Evolutionary conservation across 2,329 filamentous ascomycete species (phyloP).

Genomic region (Talaromyces verruculosus): DNA sequence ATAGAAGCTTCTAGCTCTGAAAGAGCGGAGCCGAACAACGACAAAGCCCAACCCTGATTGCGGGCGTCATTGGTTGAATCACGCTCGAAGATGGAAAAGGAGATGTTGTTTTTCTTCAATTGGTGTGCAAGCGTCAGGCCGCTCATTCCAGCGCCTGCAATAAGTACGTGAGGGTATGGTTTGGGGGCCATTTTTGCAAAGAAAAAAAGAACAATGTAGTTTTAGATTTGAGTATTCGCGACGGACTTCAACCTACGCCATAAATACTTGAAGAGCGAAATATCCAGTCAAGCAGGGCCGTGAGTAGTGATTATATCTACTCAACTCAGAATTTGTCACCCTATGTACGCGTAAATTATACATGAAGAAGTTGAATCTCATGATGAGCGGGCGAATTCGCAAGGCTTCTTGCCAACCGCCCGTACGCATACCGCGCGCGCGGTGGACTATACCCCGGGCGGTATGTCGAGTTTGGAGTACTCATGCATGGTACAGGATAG

Average conservation of each 20-base stretch:
- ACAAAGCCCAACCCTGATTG: not conserved
- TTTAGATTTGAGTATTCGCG: not conserved
- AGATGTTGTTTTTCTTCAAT: slow-evolving; percentile 31
- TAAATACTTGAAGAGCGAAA: not conserved
- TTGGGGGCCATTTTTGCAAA: not conserved
- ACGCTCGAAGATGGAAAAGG: not conserved
- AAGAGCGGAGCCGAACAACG: not conserved
- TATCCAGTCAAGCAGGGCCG: not conserved
- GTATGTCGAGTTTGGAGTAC: not conserved
- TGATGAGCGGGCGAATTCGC: not conserved
- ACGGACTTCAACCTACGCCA: not conserved
- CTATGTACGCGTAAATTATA: not conserved
- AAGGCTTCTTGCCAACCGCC: not conserved
- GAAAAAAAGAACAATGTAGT: not conserved
- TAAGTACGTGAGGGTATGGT: slow-evolving; percentile 28
- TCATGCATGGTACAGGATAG: not conserved
- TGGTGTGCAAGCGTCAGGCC: slow-evolving; percentile 46
- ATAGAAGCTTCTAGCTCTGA: not conserved
- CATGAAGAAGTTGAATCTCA: not conserved
- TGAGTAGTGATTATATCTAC: not conserved
- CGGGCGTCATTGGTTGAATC: not conserved
- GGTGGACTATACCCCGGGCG: not conserved
- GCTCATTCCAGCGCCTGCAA: slow-evolving; percentile 45
- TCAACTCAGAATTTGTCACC: not conserved
- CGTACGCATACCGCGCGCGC: not conserved